These are phyloP conservation scores for Lentinula edodes DNA, from an alignment of 768 basidiomycete species.

Conservation along the genomic window DNA sequence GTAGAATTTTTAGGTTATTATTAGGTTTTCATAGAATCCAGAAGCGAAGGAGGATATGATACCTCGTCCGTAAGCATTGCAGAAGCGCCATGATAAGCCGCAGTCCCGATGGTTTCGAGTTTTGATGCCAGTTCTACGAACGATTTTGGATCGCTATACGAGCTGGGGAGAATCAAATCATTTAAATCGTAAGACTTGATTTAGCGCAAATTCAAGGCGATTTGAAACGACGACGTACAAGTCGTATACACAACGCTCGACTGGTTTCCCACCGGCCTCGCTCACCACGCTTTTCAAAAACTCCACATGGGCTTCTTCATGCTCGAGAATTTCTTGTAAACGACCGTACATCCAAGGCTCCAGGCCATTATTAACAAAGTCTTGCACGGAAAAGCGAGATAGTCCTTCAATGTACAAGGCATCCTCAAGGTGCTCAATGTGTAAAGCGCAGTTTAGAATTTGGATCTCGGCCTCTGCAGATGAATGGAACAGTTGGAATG, in stretches of 20 bases:
- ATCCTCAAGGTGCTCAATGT: conserved; percentile 42
- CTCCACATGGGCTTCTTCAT: conserved; percentile 51
- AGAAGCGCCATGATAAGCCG: conserved; percentile 45
- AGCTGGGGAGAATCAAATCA: conserved; percentile 19
- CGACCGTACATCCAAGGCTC: conserved; percentile 43
- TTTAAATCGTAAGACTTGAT: background rate
- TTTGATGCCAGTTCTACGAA: conserved; percentile 47
- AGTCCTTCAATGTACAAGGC: conserved; percentile 41
- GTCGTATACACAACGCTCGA: conserved; percentile 52
- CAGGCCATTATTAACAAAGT: conserved; percentile 44
- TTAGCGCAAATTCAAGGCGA: background rate
- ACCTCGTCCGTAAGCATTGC: conserved; percentile 38
- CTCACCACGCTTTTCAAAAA: conserved; percentile 45
- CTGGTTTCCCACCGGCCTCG: conserved; percentile 28
- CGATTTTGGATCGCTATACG: conserved; percentile 36
- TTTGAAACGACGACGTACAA: conserved; percentile 35
- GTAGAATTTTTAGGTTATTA: background rate
- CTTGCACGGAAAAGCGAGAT: conserved; percentile 35
- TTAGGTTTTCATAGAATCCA: conserved; percentile 5
- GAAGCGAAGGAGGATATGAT: conserved; percentile 20
- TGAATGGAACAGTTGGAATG: background rate
- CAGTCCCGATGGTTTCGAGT: conserved; percentile 45
- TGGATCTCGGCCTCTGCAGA: conserved; percentile 15
- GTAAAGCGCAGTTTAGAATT: conserved; percentile 42
- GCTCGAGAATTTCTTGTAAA: conserved; percentile 45